Evolutionary conservation across 495 filamentous ascomycete species (phyloP).

Genomic region (Daldinia childiae): DNA sequence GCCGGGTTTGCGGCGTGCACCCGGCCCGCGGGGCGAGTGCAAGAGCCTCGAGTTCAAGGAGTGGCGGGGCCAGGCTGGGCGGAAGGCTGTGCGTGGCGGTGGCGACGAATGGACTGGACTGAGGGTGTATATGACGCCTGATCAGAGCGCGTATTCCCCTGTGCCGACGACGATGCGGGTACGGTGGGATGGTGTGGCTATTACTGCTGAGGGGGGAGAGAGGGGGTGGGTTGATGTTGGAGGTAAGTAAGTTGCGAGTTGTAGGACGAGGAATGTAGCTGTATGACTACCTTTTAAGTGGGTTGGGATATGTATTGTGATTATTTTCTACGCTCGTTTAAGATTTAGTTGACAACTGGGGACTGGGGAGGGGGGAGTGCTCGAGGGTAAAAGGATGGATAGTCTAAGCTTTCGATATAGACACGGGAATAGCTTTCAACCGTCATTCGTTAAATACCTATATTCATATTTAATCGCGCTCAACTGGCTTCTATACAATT

Average conservation of each 20-base stretch:
- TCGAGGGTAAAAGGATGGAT: too few relatives aligned
- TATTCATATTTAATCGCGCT: too few relatives aligned
- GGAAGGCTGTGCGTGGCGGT: slow-evolving; percentile 5
- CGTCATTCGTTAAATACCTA: too few relatives aligned
- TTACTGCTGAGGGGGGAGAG: background rate
- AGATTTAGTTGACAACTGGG: too few relatives aligned
- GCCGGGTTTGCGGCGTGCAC: slow-evolving; percentile 63
- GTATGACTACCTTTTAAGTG: background rate
- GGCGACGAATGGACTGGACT: slow-evolving; percentile 56
- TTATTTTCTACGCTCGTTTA: too few relatives aligned
- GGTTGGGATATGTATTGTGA: background rate
- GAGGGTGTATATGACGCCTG: slow-evolving; percentile 70
- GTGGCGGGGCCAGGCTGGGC: slow-evolving; percentile 46
- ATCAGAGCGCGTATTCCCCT: slow-evolving; percentile 69
- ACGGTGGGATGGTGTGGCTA: slow-evolving; percentile 41
- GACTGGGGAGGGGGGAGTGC: too few relatives aligned
- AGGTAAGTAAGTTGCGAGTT: background rate
- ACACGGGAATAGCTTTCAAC: too few relatives aligned
- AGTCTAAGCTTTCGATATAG: too few relatives aligned
- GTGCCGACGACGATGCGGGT: slow-evolving; percentile 68
- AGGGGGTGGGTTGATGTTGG: slow-evolving; percentile 14
- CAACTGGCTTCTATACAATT: too few relatives aligned
- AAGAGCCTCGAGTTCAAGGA: slow-evolving; percentile 68
- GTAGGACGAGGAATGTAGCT: background rate
- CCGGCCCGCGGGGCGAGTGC: slow-evolving; percentile 65